Conservation (phyloP, 495 filamentous ascomycete species). For the Aspergillus hancockii region DNA sequence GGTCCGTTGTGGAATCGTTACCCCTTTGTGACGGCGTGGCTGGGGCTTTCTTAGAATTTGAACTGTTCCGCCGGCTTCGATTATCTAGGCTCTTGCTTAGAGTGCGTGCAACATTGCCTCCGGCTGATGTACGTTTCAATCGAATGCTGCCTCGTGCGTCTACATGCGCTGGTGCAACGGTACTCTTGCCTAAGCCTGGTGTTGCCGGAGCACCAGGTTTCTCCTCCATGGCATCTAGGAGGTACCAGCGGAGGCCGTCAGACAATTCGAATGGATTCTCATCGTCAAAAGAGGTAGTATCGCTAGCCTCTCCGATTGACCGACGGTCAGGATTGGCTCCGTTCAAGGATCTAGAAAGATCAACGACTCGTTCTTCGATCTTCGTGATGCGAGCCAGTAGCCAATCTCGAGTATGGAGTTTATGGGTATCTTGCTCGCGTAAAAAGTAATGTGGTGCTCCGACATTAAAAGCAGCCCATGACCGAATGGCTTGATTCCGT, state of each 20-base stretch:
- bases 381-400: slow-evolving; percentile 90
- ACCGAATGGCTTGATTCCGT: slow-evolving; percentile 85
- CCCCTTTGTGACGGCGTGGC: slow-evolving; percentile 34
- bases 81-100: slow-evolving; percentile 86
- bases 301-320: slow-evolving; percentile 54
- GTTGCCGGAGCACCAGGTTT: slow-evolving; percentile 93
- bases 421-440: slow-evolving; percentile 86
- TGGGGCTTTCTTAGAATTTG: slow-evolving; percentile 69
- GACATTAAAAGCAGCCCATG: slow-evolving; percentile 98
- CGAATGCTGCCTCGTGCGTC: slow-evolving; percentile 76
- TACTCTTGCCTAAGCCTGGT: slow-evolving; percentile 83
- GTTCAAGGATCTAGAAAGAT: slow-evolving; percentile 77
- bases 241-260: slow-evolving; percentile 93
- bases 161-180: slow-evolving; percentile 84
- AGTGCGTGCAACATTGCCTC: slow-evolving; percentile 68
- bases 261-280: slow-evolving; percentile 98
- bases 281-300: slow-evolving; percentile 71
- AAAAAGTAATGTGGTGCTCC: slow-evolving; percentile 96
- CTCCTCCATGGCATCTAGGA: slow-evolving; percentile 90
- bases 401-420: slow-evolving; percentile 83
- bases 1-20: slow-evolving; percentile 40
- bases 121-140: slow-evolving; percentile 54
- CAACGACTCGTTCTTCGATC: slow-evolving; percentile 90
- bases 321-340: slow-evolving; percentile 54
- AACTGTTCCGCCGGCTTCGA: slow-evolving; percentile 69